These are phyloP conservation scores for Telopea speciosissima DNA, from an alignment of 177 flowering plant genomes.

Conservation along the genomic window DNA sequence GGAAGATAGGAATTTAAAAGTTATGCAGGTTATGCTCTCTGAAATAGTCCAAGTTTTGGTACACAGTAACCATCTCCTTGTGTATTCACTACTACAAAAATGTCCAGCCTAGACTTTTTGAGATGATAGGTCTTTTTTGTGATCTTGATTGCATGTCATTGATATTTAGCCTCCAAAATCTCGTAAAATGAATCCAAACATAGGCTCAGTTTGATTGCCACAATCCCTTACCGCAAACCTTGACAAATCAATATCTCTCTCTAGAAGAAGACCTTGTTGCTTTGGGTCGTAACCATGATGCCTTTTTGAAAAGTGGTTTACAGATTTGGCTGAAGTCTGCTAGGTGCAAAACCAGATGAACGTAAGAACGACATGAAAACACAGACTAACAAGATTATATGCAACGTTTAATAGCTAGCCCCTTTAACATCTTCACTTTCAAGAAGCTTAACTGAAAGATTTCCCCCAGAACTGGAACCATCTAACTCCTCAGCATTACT, in stretches of 20 bases:
- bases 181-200: too few species aligned
- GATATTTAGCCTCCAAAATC: too few species aligned
- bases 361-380: not conserved
- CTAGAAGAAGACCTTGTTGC: conserved; percentile 88
- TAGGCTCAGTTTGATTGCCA: not conserved
- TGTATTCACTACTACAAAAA: too few species aligned
- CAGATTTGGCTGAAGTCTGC: conserved; percentile 60
- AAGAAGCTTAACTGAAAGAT: conserved; percentile 81
- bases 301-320: conserved; percentile 70
- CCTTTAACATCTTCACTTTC: conserved; percentile 85
- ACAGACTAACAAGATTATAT: not conserved
- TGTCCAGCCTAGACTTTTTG: too few species aligned
- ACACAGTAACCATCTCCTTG: too few species aligned
- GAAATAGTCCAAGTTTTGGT: too few species aligned
- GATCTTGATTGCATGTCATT: too few species aligned
- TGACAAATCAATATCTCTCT: conserved; percentile 93
- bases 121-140: too few species aligned
- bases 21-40: too few species aligned
- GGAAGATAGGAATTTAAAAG: too few species aligned
- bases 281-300: conserved; percentile 89
- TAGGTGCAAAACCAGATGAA: conserved; percentile 8
- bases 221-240: conserved; percentile 24
- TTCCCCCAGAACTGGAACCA: conserved; percentile 47
- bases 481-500: conserved; percentile 19
- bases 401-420: not conserved